These are phyloP conservation scores for Microbotryum violaceum DNA, from an alignment of 1,284 basidiomycete species.

Conservation along the genomic window DNA sequence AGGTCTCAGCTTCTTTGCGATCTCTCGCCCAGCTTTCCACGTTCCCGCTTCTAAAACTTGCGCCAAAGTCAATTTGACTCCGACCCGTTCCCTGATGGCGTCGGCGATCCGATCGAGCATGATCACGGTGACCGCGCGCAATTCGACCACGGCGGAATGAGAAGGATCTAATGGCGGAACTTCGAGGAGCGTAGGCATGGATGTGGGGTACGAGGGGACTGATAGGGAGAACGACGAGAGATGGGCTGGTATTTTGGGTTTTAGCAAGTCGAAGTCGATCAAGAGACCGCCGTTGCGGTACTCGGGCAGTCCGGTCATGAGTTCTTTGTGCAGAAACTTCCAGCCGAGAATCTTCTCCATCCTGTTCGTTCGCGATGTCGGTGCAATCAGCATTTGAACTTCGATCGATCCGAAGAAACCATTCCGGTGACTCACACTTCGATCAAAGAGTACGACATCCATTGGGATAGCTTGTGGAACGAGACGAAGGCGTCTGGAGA, in stretches of 20 bases:
- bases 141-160: slow-evolving; percentile 87
- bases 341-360: slow-evolving; percentile 67
- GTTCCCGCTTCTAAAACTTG: slow-evolving; percentile 90
- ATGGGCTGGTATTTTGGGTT: slow-evolving; percentile 48
- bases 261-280: slow-evolving; percentile 71
- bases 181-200: slow-evolving; percentile 46
- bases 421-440: slow-evolving; percentile 50
- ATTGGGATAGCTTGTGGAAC: slow-evolving; percentile 92
- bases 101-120: slow-evolving; percentile 74
- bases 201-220: slow-evolving; percentile 40
- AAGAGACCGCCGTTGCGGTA: slow-evolving; percentile 87
- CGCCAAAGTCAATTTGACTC: slow-evolving; percentile 56
- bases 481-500: slow-evolving; percentile 61
- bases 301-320: slow-evolving; percentile 76
- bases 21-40: slow-evolving; percentile 90
- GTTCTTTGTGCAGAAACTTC: slow-evolving; percentile 63
- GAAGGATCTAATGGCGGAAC: slow-evolving; percentile 61
- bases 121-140: slow-evolving; percentile 89
- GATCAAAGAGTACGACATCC: slow-evolving; percentile 77
- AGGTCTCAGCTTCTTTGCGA: slow-evolving; percentile 69
- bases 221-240: slow-evolving; percentile 26
- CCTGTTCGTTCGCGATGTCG: slow-evolving; percentile 33
- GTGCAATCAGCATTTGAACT: slow-evolving; percentile 16
- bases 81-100: slow-evolving; percentile 57
- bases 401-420: neutral